Evolutionary conservation across 805 yeast species (phyloP).

Genomic region (Zygoascus tannicola): DNA sequence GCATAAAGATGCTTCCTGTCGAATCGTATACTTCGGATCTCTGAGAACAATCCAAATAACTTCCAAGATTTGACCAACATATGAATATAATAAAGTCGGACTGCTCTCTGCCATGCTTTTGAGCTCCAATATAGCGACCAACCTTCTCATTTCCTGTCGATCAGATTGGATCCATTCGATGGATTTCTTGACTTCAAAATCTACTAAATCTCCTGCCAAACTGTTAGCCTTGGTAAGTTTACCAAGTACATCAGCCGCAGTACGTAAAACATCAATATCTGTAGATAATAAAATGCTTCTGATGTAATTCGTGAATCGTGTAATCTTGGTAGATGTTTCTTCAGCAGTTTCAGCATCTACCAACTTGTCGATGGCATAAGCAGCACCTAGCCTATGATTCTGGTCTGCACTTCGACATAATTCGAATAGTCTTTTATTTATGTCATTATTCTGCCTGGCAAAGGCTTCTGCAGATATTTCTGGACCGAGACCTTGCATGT

Average conservation of each 20-base stretch:
- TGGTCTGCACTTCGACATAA: slow-evolving; percentile 67
- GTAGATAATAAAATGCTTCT: slow-evolving; percentile 71
- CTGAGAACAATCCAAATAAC: slow-evolving; percentile 82
- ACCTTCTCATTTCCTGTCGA: slow-evolving; percentile 71
- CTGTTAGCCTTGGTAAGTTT: slow-evolving; percentile 83
- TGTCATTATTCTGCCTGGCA: slow-evolving; percentile 70
- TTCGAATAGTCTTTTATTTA: slow-evolving; percentile 81
- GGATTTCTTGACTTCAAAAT: slow-evolving; percentile 79
- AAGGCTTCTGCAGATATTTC: slow-evolving; percentile 78
- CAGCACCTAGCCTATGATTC: slow-evolving; percentile 75
- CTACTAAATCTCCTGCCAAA: slow-evolving; percentile 85
- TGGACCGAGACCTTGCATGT: slow-evolving; percentile 63
- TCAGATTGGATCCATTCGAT: slow-evolving; percentile 89
- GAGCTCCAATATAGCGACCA: slow-evolving; percentile 80
- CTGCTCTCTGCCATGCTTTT: slow-evolving; percentile 78
- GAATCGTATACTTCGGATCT: slow-evolving; percentile 63
- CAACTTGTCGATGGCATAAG: slow-evolving; percentile 79
- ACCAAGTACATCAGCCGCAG: slow-evolving; percentile 82
- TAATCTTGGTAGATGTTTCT: slow-evolving; percentile 79
- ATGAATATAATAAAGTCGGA: slow-evolving; percentile 72
- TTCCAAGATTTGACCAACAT: slow-evolving; percentile 67
- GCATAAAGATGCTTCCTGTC: slow-evolving; percentile 78
- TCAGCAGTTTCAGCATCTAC: slow-evolving; percentile 76
- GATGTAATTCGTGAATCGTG: slow-evolving; percentile 83
- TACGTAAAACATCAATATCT: slow-evolving; percentile 75